Evolutionary conservation across 495 filamentous ascomycete genomes (phyloP).

Genomic region (Trichoderma erinaceum): DNA sequence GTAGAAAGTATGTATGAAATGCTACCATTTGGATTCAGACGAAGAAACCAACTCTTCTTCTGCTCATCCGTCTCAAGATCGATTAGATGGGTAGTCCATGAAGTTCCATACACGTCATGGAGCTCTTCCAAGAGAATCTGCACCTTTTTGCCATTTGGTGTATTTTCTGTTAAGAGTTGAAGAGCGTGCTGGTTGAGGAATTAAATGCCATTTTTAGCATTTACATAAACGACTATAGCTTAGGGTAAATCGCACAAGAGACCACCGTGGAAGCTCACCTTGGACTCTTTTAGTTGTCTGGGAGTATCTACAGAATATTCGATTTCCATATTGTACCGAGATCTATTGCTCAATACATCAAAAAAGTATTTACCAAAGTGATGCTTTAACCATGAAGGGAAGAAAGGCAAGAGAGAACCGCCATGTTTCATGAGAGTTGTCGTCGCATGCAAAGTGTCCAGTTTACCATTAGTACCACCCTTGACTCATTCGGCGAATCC

Average conservation of each 20-base stretch:
- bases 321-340: neutral
- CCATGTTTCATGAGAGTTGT: no score
- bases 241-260: neutral
- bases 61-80: conserved; percentile 1
- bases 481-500: no score
- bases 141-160: conserved; percentile 1
- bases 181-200: neutral
- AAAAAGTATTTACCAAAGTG: no score
- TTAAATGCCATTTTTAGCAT: neutral
- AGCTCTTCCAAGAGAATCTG: conserved; percentile 5
- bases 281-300: neutral
- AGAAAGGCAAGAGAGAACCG: no score
- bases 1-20: neutral
- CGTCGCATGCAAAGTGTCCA: no score
- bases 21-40: neutral
- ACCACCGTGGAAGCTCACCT: neutral
- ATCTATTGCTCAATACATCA: no score
- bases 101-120: neutral
- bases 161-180: neutral
- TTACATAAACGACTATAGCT: neutral
- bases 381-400: no score
- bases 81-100: neutral
- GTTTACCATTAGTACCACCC: no score
- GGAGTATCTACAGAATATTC: neutral
- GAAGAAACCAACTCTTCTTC: conserved; percentile 1